These are phyloP conservation scores for Gossypium rotundifolium DNA, from an alignment of 345 rosid genomes.

Conservation along the genomic window DNA sequence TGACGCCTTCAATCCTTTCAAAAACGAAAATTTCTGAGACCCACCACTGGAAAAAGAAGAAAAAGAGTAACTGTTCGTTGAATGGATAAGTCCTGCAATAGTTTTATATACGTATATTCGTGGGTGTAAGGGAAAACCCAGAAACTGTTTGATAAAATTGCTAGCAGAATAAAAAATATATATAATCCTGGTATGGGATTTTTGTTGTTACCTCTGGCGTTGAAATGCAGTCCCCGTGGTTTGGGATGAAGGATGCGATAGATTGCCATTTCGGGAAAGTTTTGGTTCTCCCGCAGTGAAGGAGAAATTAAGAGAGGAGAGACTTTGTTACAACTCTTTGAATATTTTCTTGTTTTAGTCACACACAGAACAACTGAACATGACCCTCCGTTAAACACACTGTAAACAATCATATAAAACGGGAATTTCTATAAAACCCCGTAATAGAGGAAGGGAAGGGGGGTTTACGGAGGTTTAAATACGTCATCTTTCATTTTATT, in stretches of 20 bases:
- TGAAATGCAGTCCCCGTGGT: constrained; percentile 11
- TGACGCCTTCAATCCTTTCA: background rate
- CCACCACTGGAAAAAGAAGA: constrained; percentile 19
- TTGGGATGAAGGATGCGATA: constrained; percentile 27
- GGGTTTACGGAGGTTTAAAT: background rate
- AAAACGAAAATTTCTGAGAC: background rate
- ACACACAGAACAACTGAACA: too few relatives aligned
- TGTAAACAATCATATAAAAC: too few relatives aligned
- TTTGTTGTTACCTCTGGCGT: constrained; percentile 20
- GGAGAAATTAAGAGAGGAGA: background rate
- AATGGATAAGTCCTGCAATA: constrained; percentile 19
- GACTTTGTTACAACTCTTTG: background rate
- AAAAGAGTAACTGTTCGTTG: constrained; percentile 14
- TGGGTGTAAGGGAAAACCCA: background rate
- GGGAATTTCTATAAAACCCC: too few relatives aligned
- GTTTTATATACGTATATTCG: background rate
- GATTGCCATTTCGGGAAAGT: constrained; percentile 19
- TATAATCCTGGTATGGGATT: background rate
- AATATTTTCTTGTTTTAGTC: too few relatives aligned
- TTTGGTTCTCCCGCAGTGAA: background rate
- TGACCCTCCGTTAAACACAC: too few relatives aligned
- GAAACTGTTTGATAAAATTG: background rate
- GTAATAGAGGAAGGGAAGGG: background rate
- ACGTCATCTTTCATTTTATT: background rate
- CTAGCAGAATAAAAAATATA: background rate